Conservation (phyloP, 306 rosid genomes). For the Citrullus amarus region DNA sequence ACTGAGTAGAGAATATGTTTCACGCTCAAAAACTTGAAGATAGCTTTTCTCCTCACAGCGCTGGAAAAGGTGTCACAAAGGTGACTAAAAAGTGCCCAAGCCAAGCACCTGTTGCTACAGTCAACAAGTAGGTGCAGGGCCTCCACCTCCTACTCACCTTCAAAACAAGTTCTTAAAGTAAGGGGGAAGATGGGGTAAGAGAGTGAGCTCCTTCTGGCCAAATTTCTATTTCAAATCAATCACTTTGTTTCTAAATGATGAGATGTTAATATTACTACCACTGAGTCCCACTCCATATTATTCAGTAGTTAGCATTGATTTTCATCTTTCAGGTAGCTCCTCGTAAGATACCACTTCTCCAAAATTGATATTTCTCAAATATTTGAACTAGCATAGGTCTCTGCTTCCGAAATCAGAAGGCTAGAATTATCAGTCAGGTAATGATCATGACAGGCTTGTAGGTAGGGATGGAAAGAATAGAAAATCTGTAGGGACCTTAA, state of each 20-base stretch:
- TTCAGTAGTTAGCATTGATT: neutral
- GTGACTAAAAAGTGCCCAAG: neutral
- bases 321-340: neutral
- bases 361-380: neutral
- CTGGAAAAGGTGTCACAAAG: neutral
- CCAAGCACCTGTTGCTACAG: neutral
- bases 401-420: neutral
- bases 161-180: neutral
- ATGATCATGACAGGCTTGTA: neutral
- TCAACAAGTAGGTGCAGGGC: neutral
- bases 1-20: neutral
- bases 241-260: neutral
- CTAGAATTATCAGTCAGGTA: neutral
- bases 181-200: neutral
- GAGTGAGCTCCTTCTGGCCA: neutral
- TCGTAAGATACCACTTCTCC: neutral
- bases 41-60: neutral
- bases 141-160: neutral
- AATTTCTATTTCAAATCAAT: neutral
- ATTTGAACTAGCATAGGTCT: neutral
- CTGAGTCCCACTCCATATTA: neutral
- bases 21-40: neutral
- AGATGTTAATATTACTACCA: neutral
- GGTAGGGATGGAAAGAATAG: neutral
- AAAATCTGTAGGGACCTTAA: neutral